A percentile compares a stretch with the other conserved stretches of the same genome.
Evolutionary conservation across 208 protist species (phyloP).

Genomic region (Trypanosoma mega): DNA sequence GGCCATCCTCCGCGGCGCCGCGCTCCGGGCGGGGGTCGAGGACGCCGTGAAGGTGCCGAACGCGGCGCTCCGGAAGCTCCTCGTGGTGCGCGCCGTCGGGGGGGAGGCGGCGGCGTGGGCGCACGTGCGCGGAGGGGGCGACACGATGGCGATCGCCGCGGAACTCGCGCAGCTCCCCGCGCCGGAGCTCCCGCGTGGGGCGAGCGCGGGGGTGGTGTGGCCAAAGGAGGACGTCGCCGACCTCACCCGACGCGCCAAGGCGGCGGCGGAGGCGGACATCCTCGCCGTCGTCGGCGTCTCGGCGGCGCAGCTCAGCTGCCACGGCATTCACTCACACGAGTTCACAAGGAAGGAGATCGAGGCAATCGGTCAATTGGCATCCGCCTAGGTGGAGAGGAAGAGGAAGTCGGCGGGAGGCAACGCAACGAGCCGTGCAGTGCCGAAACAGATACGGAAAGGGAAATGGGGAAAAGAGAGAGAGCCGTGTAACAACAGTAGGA

Average conservation of each 20-base stretch:
- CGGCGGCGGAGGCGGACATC: conserved; percentile 18
- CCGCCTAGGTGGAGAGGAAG: conserved; percentile 9
- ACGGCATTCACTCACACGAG: conserved; percentile 39
- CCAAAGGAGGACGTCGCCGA: conserved; percentile 60
- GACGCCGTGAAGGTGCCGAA: conserved; percentile 41
- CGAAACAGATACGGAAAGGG: conserved; percentile 2
- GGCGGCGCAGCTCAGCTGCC: conserved; percentile 30
- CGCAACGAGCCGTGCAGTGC: not conserved
- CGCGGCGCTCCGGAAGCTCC: conserved; percentile 30
- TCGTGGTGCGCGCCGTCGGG: conserved; percentile 34
- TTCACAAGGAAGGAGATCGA: conserved; percentile 57
- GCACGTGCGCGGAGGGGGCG: conserved; percentile 41
- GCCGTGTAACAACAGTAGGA: not conserved
- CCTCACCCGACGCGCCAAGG: conserved; percentile 39
- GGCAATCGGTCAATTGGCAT: conserved; percentile 36
- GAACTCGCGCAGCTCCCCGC: conserved; percentile 27
- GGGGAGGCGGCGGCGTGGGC: conserved; percentile 43
- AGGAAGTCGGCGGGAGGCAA: not conserved
- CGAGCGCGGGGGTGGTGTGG: conserved; percentile 50
- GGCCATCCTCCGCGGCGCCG: conserved; percentile 36
- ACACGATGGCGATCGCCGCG: conserved; percentile 30
- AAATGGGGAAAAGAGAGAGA: not conserved
- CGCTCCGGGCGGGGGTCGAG: conserved; percentile 51
- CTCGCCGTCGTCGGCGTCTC: conserved; percentile 27
- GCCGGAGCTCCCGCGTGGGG: conserved; percentile 20